Conservation (phyloP, 2,329 filamentous ascomycete genomes). For the Daldinia eschscholtzii region DNA sequence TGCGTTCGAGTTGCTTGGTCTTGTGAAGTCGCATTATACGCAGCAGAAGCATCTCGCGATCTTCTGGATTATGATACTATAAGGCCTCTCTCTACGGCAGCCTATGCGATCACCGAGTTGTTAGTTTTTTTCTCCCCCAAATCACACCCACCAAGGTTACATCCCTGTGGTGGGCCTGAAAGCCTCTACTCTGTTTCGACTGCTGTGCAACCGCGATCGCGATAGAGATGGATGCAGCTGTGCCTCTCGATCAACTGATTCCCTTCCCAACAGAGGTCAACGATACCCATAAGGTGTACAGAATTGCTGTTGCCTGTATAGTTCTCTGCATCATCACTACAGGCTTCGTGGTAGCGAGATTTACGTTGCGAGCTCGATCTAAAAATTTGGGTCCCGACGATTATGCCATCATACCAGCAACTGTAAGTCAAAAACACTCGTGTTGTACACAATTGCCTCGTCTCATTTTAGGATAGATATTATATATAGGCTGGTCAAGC, state of each 20-base stretch:
- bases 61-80: background rate
- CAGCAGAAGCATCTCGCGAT: background rate
- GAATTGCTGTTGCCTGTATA: constrained; percentile 33
- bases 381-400: constrained; percentile 42
- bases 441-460: background rate
- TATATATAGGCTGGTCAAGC: constrained; percentile 43
- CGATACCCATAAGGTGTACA: constrained; percentile 41
- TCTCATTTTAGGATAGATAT: constrained; percentile 24
- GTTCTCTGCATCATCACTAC: constrained; percentile 32
- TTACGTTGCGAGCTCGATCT: constrained; percentile 16
- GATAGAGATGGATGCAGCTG: background rate
- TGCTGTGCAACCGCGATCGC: background rate
- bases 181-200: constrained; percentile 2
- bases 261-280: constrained; percentile 40
- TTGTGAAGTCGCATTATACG: background rate
- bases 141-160: constrained; percentile 1
- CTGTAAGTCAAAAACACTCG: constrained; percentile 8
- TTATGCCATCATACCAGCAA: constrained; percentile 39
- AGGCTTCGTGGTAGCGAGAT: constrained; percentile 26
- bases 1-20: background rate
- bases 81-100: background rate
- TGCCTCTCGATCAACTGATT: constrained; percentile 26
- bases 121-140: background rate
- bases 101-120: background rate
- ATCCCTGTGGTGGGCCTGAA: background rate